phyloP scores from a whole-genome alignment of 768 basidiomycete genomes.

The Epithele typhae region DNA sequence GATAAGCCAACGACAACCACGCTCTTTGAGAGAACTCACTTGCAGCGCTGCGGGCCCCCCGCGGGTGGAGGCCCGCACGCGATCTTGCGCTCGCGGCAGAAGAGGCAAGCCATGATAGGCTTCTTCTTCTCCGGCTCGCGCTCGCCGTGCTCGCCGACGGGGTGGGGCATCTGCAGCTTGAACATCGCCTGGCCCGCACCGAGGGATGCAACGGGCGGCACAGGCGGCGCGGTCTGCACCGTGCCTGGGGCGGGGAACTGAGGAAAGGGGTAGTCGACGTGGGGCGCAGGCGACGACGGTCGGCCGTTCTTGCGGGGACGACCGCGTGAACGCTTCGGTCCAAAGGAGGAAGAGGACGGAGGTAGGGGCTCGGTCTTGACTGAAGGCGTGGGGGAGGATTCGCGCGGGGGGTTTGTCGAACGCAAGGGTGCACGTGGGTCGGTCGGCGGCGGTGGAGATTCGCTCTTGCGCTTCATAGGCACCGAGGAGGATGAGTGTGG shows the following conservation, averaged over 20 bases:
- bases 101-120: slow-evolving; percentile 43
- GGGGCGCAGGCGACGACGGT: slow-evolving; percentile 6
- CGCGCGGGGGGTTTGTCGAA: slow-evolving; percentile 1
- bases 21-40: slow-evolving; percentile 30
- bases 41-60: slow-evolving; percentile 37
- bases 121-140: slow-evolving; percentile 32
- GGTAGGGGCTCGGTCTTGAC: not conserved
- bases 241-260: slow-evolving; percentile 6
- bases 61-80: slow-evolving; percentile 42
- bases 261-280: slow-evolving; percentile 17
- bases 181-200: slow-evolving; percentile 19
- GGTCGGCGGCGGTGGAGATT: too few species aligned
- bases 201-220: not conserved
- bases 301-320: slow-evolving; percentile 16
- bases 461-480: too few species aligned
- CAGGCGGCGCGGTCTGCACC: not conserved
- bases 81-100: slow-evolving; percentile 49
- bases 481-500: too few species aligned
- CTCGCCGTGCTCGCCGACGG: not conserved
- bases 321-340: slow-evolving; percentile 13
- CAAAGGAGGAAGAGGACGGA: not conserved
- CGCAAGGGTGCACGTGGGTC: too few species aligned
- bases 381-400: slow-evolving; percentile 3
- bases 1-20: not conserved
- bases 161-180: slow-evolving; percentile 14